Evolutionary conservation across 345 rosid species (phyloP).

Genomic region (Lagerstroemia speciosa): DNA sequence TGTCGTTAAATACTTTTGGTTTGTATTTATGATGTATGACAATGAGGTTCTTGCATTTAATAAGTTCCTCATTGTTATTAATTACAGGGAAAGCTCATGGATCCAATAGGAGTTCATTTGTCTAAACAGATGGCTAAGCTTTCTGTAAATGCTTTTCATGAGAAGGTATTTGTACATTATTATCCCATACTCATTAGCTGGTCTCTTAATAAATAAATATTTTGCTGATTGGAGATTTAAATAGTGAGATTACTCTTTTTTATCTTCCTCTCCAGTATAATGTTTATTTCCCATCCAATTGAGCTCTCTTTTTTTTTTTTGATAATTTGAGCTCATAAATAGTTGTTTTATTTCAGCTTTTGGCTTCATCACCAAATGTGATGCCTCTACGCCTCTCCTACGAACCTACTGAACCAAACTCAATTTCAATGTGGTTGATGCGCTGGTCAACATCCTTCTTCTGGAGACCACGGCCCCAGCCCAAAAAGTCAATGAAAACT

Average conservation of each 20-base stretch:
- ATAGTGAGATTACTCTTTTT: not conserved
- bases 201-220: not conserved
- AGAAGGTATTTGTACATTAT: slow-evolving; percentile 39
- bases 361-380: slow-evolving; percentile 58
- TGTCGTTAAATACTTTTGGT: not conserved
- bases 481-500: slow-evolving; percentile 41
- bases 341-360: slow-evolving; percentile 47
- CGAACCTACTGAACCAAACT: slow-evolving; percentile 49
- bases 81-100: slow-evolving; percentile 36
- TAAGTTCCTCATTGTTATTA: slow-evolving; percentile 1
- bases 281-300: slow-evolving; percentile 3
- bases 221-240: not conserved
- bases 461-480: slow-evolving; percentile 71
- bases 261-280: not conserved
- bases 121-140: slow-evolving; percentile 34
- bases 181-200: not conserved
- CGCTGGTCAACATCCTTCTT: slow-evolving; percentile 67
- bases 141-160: slow-evolving; percentile 49
- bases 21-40: not conserved
- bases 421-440: slow-evolving; percentile 65
- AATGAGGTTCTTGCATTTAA: not conserved
- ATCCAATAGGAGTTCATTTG: slow-evolving; percentile 23
- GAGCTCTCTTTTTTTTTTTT: too few species aligned
- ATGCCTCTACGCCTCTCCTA: slow-evolving; percentile 49
- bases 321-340: too few species aligned